Evolutionary conservation across 208 protist genomes (phyloP).

Genomic region (Leishmania martiniquensis): DNA sequence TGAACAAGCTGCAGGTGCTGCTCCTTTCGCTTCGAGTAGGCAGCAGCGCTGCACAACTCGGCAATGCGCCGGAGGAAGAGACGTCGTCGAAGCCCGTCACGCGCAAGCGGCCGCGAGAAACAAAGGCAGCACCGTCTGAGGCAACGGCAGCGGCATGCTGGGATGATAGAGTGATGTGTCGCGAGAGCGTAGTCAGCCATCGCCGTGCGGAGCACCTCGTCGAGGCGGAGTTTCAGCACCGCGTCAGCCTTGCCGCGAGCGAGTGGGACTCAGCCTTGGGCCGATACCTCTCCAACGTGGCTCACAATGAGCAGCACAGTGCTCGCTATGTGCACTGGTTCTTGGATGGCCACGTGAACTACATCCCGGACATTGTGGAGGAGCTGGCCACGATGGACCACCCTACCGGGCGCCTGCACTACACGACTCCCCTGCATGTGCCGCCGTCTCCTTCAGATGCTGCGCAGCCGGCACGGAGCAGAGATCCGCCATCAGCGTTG

Average conservation of each 20-base stretch:
- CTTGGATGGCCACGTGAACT: conserved; percentile 34
- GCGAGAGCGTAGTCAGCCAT: not conserved
- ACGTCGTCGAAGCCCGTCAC: not conserved
- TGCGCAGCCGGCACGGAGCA: not conserved
- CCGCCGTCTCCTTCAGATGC: not conserved
- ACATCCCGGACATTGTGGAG: conserved; percentile 33
- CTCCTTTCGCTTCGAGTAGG: conserved; percentile 29
- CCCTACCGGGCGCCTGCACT: conserved; percentile 29
- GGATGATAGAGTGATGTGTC: not conserved
- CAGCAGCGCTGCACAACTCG: not conserved
- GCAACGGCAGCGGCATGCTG: not conserved
- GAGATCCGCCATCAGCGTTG: not conserved
- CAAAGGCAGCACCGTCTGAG: not conserved
- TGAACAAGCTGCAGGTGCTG: conserved; percentile 72
- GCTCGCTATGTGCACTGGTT: conserved; percentile 52
- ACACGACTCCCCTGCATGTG: conserved; percentile 10
- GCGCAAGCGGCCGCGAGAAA: conserved; percentile 11
- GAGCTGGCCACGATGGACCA: conserved; percentile 43
- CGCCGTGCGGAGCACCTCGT: conserved; percentile 20
- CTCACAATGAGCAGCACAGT: conserved; percentile 46
- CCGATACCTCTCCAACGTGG: conserved; percentile 23
- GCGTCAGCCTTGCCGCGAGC: conserved; percentile 28
- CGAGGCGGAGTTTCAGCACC: conserved; percentile 9
- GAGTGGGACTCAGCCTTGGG: conserved; percentile 40
- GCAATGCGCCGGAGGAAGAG: not conserved